A percentile compares a stretch with the other conserved stretches of the same genome.
Evolutionary conservation across 2,329 filamentous ascomycete genomes (phyloP).

Genomic region (Penicillium glabrum): DNA sequence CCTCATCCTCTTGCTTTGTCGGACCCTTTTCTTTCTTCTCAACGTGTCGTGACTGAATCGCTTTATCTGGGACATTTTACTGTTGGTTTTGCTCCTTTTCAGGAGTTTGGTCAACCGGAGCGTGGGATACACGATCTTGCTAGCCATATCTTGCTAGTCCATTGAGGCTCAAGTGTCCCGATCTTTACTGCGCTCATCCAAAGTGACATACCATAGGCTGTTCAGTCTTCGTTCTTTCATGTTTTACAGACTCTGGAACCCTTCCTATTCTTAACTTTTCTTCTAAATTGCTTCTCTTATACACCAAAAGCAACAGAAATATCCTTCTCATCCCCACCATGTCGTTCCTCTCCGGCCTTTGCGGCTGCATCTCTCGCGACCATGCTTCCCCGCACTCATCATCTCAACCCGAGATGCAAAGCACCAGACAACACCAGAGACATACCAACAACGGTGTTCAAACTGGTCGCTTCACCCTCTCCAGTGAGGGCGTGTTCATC

Average conservation of each 20-base stretch:
- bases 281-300: background rate
- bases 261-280: background rate
- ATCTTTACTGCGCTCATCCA: background rate
- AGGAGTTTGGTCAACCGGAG: conserved; percentile 6
- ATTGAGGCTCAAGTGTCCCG: conserved; percentile 1
- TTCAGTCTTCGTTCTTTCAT: background rate
- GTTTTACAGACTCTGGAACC: background rate
- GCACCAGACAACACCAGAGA: background rate
- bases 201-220: conserved; percentile 1
- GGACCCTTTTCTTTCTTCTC: conserved; percentile 9
- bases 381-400: conserved; percentile 6
- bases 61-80: background rate
- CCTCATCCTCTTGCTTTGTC: conserved; percentile 8
- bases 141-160: background rate
- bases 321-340: conserved; percentile 8
- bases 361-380: conserved; percentile 23
- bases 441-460: conserved; percentile 13
- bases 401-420: conserved; percentile 13
- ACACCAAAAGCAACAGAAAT: background rate
- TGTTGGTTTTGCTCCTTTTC: background rate
- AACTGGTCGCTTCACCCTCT: conserved; percentile 22
- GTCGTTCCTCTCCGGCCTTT: conserved; percentile 25
- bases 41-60: background rate
- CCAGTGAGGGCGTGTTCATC: conserved; percentile 16
- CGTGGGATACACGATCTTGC: conserved; percentile 5